Percentiles rank a stretch among this genome's conserved stretches.
Conservation (phyloP, 148 eudicot species). For the Arctostaphylos glauca region DNA sequence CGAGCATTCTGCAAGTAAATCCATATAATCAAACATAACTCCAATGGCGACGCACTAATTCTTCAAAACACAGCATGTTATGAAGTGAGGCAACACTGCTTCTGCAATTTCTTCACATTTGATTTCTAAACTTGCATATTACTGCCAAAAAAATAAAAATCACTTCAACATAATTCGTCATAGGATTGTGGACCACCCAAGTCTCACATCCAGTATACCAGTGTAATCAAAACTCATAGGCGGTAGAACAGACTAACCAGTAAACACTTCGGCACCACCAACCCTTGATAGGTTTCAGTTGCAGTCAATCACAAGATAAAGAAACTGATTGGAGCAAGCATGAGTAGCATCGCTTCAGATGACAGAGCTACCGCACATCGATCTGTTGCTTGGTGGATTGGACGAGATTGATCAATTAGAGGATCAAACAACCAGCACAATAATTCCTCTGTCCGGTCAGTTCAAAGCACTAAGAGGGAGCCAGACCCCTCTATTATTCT, state of each 20-base stretch:
- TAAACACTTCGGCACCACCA: background rate
- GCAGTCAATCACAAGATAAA: too few relatives aligned
- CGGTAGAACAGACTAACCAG: background rate
- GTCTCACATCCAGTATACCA: background rate
- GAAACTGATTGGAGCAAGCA: too few relatives aligned
- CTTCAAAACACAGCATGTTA: background rate
- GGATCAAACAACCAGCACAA: too few relatives aligned
- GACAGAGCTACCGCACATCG: too few relatives aligned
- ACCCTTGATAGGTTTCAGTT: too few relatives aligned
- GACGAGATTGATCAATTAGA: too few relatives aligned
- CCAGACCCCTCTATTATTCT: too few relatives aligned
- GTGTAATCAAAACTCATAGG: background rate
- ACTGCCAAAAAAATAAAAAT: too few relatives aligned
- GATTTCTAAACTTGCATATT: background rate
- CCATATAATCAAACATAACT: background rate
- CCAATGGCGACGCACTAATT: background rate
- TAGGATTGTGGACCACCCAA: constrained; percentile 1
- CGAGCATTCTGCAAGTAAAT: background rate
- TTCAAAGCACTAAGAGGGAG: too few relatives aligned
- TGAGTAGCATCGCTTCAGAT: too few relatives aligned
- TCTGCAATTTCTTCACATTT: background rate
- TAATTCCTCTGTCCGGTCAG: too few relatives aligned
- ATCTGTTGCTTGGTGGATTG: too few relatives aligned
- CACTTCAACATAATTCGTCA: background rate
- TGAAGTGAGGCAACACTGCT: background rate